phyloP scores from a whole-genome alignment of 1,284 basidiomycete genomes.

The Irpex sp. region DNA sequence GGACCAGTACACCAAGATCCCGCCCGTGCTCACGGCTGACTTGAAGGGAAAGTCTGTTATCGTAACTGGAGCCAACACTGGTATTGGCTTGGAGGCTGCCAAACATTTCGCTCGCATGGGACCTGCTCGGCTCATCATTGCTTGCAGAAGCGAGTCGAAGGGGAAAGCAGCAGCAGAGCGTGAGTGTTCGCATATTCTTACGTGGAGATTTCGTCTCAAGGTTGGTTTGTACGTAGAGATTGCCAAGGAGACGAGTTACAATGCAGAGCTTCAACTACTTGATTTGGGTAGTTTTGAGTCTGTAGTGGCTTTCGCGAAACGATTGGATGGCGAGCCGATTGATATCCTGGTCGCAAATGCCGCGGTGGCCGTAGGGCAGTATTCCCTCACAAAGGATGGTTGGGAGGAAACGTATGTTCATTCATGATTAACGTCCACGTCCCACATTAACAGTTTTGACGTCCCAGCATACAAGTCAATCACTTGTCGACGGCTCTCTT shows the following conservation, averaged over 20 bases:
- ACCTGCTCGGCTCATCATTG: conserved; percentile 26
- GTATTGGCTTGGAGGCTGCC: conserved; percentile 30
- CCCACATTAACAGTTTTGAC: neutral
- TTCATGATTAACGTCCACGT: neutral
- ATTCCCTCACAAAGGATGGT: conserved; percentile 23
- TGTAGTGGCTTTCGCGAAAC: conserved; percentile 26
- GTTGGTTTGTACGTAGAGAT: conserved; percentile 16
- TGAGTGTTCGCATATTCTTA: neutral
- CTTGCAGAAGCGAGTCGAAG: conserved; percentile 23
- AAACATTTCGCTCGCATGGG: conserved; percentile 31
- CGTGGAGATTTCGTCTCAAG: no score
- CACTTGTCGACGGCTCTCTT: conserved; percentile 35
- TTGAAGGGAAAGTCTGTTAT: conserved; percentile 30
- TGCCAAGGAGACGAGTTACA: conserved; percentile 23
- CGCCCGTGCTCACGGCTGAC: conserved; percentile 19
- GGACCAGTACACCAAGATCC: conserved; percentile 10
- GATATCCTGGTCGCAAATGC: conserved; percentile 34
- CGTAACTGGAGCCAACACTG: conserved; percentile 31
- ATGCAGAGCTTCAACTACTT: conserved; percentile 23
- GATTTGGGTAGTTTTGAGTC: conserved; percentile 27
- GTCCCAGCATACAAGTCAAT: conserved; percentile 39
- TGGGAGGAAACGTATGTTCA: conserved; percentile 28
- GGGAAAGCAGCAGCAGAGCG: conserved; percentile 19
- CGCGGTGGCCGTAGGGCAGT: conserved; percentile 16
- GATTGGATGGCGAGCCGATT: conserved; percentile 23